Conservation (phyloP, 495 filamentous ascomycete species). For the Xylaria intraflava region DNA sequence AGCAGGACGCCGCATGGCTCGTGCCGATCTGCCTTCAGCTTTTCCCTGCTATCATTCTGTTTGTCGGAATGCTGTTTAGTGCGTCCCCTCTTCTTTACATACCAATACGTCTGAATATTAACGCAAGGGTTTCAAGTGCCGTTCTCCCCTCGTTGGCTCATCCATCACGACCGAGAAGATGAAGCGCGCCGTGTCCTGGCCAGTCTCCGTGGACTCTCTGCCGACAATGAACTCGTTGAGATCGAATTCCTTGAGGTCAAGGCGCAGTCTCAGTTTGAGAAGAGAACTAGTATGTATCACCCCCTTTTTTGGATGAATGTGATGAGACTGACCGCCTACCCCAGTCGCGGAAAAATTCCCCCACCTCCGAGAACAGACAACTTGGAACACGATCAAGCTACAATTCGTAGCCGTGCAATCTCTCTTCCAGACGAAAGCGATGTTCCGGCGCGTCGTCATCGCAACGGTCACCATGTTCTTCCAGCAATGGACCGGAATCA, state of each 20-base stretch:
- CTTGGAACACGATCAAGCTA: slow-evolving; percentile 57
- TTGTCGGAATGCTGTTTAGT: slow-evolving; percentile 63
- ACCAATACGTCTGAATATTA: background rate
- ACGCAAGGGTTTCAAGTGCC: slow-evolving; percentile 47
- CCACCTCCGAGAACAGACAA: slow-evolving; percentile 51
- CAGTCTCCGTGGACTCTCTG: slow-evolving; percentile 52
- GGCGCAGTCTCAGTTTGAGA: slow-evolving; percentile 72
- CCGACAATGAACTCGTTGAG: slow-evolving; percentile 59
- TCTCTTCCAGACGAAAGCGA: slow-evolving; percentile 64
- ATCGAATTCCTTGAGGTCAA: slow-evolving; percentile 79
- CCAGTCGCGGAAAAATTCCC: slow-evolving; percentile 62
- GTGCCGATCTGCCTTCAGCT: slow-evolving; percentile 59
- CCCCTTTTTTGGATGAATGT: background rate
- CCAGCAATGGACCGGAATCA: slow-evolving; percentile 71
- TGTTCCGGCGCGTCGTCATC: slow-evolving; percentile 68
- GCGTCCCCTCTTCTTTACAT: background rate
- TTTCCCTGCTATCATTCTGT: slow-evolving; percentile 52
- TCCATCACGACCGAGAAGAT: slow-evolving; percentile 64
- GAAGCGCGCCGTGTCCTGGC: slow-evolving; percentile 66
- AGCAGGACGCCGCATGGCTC: slow-evolving; percentile 65
- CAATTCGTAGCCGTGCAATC: slow-evolving; percentile 67
- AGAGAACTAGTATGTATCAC: slow-evolving; percentile 43
- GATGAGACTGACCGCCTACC: background rate
- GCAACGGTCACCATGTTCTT: slow-evolving; percentile 66
- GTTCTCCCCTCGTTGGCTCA: slow-evolving; percentile 73